Conservation (phyloP, 441 rosid genomes). For the Francoa sonchifolia region DNA sequence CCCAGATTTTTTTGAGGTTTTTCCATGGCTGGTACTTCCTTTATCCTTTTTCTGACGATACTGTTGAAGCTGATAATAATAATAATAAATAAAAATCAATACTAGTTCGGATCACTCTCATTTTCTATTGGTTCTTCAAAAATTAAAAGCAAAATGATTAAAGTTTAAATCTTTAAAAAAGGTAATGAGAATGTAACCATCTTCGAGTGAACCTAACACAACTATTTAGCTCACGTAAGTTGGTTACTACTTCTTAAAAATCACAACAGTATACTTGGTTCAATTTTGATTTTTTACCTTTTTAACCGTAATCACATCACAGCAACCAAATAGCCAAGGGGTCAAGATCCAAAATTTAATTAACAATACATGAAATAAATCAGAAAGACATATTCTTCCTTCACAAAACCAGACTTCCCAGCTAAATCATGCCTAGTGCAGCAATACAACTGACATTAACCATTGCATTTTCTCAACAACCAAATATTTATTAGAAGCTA, state of each 20-base stretch:
- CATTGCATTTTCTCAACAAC: not conserved
- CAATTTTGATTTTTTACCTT: too few species aligned
- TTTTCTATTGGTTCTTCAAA: too few species aligned
- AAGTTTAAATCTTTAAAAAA: not conserved
- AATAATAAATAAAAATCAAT: slow-evolving; percentile 6
- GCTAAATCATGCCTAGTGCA: too few species aligned
- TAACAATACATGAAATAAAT: not conserved
- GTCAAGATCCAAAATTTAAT: too few species aligned
- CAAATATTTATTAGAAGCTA: not conserved
- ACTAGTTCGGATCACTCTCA: slow-evolving; percentile 5
- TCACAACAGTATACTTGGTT: too few species aligned
- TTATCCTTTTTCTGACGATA: slow-evolving; percentile 95
- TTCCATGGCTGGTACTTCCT: slow-evolving; percentile 67
- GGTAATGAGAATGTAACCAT: not conserved
- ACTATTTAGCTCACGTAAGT: too few species aligned
- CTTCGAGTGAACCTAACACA: not conserved
- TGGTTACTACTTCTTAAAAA: too few species aligned
- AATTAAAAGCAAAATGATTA: not conserved
- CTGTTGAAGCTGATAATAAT: slow-evolving; percentile 78
- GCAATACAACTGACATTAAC: too few species aligned
- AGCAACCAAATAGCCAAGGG: too few species aligned
- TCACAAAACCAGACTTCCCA: too few species aligned
- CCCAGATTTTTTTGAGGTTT: slow-evolving; percentile 52
- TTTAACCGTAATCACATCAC: not conserved
- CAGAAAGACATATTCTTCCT: not conserved